These are phyloP conservation scores for Sclerotinia minor DNA, from an alignment of 2,329 filamentous ascomycete species.

Conservation along the genomic window DNA sequence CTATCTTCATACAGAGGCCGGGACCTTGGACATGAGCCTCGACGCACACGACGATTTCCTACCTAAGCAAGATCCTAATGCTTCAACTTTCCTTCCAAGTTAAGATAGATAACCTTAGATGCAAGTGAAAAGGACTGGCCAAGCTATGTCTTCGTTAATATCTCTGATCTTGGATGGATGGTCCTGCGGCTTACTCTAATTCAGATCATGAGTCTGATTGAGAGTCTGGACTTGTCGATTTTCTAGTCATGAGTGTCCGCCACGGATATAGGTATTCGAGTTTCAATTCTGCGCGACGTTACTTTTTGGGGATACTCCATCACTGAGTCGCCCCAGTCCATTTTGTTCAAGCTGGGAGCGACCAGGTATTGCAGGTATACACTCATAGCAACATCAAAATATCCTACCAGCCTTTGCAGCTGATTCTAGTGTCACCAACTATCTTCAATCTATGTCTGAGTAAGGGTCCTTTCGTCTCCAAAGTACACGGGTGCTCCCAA, in stretches of 20 bases:
- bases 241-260: not conserved
- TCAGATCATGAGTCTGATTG: not conserved
- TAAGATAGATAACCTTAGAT: not conserved
- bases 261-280: slow-evolving; percentile 8
- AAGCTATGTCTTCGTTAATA: not conserved
- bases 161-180: not conserved
- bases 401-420: not conserved
- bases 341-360: not conserved
- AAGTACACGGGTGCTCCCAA: not conserved
- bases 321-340: not conserved
- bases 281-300: slow-evolving; percentile 1
- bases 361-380: not conserved
- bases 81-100: not conserved
- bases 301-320: not conserved
- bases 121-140: not conserved
- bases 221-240: not conserved
- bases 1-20: too few species aligned
- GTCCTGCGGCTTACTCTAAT: not conserved
- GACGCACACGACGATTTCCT: not conserved
- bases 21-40: too few species aligned
- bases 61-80: not conserved
- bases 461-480: not conserved
- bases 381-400: not conserved
- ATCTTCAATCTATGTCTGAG: not conserved
- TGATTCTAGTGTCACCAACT: not conserved